Base-by-base conservation (phyloP, 176 grass and related monocot species). In the Oropetium thomaeum region DNA sequence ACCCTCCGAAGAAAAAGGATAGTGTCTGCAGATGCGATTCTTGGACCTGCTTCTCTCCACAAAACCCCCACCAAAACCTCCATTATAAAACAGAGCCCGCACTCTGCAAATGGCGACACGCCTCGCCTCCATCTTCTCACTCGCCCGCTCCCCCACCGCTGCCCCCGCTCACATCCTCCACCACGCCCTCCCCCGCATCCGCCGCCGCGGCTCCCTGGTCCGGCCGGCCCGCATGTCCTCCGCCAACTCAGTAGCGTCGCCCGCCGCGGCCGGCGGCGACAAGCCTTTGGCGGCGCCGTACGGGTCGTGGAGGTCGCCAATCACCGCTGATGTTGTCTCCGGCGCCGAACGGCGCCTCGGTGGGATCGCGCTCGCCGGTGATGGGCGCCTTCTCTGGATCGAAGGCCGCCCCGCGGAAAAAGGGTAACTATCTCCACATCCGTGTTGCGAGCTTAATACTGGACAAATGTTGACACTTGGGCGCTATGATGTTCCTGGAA, bases 341-440 rank as follows among this genome's bases (percentile, higher is more conserved):
- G 79, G 79, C 60, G 73, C 79, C 10, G 74, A 67, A 15, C 78
- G 57, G 61, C 85, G 85, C 60, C 85, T 87, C 14, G 85, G 85
- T 0, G 79, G 74, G 10, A 73, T 87, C 7, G 67, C 85, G 10
- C 73, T 87, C 20, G 79, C 51, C 12, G 79, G 79, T 8, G 79
- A 87, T 14, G 85, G 85, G 0, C 79, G 79, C 10, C 85, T 87
- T 0, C 74, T 87, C 11, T 87, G 85, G 85, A 87, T 87, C 67
- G 85, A 87, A 61, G 85, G 85, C 32, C 85, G 85, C 51, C 85
- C 85, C 26, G 85, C 67, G 67, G 74, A 87, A 79, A 87, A 87
- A 83, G 85, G 85, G 79, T 87, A 80, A 82, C 25, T 41, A 12
- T 42, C 35, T 7, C 59, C 62, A 14, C 31, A 58, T 34, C 48